Percentiles rank a stretch among this genome's conserved stretches.
phyloP scores from a whole-genome alignment of 257 asterid species.

The Fraxinus cuspidata region DNA sequence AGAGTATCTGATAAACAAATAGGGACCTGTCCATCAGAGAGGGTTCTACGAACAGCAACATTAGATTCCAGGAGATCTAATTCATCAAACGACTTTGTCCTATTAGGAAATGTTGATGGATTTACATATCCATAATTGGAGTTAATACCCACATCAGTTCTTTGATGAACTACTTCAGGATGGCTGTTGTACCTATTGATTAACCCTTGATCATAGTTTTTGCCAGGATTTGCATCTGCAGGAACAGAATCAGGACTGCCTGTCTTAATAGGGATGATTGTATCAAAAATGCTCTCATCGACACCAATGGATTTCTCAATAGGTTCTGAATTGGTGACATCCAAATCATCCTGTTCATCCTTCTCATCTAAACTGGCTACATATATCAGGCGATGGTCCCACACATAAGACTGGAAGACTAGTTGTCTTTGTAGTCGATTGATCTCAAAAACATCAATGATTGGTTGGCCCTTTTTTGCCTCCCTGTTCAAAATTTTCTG shows the following conservation, averaged over 20 bases:
- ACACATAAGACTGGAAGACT: slow-evolving; percentile 72
- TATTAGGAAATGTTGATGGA: slow-evolving; percentile 31
- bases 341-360: slow-evolving; percentile 34
- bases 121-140: slow-evolving; percentile 31
- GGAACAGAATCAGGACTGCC: slow-evolving; percentile 31
- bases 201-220: slow-evolving; percentile 33
- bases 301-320: slow-evolving; percentile 37
- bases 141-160: slow-evolving; percentile 27
- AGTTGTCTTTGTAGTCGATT: slow-evolving; percentile 75
- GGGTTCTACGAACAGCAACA: slow-evolving; percentile 47
- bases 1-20: slow-evolving; percentile 74
- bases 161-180: slow-evolving; percentile 35
- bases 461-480: slow-evolving; percentile 56
- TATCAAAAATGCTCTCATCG: slow-evolving; percentile 38
- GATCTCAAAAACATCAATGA: slow-evolving; percentile 76
- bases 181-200: slow-evolving; percentile 26
- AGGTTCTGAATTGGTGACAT: slow-evolving; percentile 37
- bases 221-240: slow-evolving; percentile 39
- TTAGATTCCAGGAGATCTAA: slow-evolving; percentile 47
- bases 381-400: slow-evolving; percentile 82
- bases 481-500: slow-evolving; percentile 59
- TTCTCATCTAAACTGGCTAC: slow-evolving; percentile 52
- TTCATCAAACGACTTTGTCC: slow-evolving; percentile 33
- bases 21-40: slow-evolving; percentile 67
- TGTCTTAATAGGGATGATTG: slow-evolving; percentile 31